These are phyloP conservation scores for Blastobotrys apis DNA, from an alignment of 1,139 yeast genomes.

Conservation along the genomic window DNA sequence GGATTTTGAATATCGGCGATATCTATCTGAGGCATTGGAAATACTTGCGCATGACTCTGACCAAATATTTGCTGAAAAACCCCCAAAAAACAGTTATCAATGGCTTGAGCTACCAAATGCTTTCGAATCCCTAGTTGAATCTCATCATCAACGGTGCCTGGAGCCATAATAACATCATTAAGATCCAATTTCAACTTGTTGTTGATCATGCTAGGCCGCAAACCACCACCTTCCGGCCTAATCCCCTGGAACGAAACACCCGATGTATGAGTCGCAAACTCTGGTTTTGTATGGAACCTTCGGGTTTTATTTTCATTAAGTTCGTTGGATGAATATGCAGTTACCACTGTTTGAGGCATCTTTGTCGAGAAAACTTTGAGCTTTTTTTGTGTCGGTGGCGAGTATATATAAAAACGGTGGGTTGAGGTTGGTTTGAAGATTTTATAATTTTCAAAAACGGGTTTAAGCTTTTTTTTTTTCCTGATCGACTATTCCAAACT, in stretches of 20 bases:
- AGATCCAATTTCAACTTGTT: slow-evolving; percentile 2
- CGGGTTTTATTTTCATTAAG: not conserved
- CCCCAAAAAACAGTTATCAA: slow-evolving; percentile 5
- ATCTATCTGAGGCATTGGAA: slow-evolving; percentile 9
- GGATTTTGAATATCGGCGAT: slow-evolving; percentile 1
- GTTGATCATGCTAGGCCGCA: slow-evolving; percentile 8
- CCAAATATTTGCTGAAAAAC: not conserved
- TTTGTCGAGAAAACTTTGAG: too few species aligned
- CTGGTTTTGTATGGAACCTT: slow-evolving; percentile 8
- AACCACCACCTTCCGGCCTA: slow-evolving; percentile 10
- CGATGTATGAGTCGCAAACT: slow-evolving; percentile 6
- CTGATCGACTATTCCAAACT: too few species aligned
- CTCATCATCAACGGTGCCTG: slow-evolving; percentile 12
- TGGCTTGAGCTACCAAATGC: slow-evolving; percentile 5
- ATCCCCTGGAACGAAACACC: slow-evolving; percentile 12
- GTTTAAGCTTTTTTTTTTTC: too few species aligned
- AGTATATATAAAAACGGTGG: too few species aligned
- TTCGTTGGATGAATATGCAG: slow-evolving; percentile 9
- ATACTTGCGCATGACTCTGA: not conserved
- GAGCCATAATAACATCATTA: slow-evolving; percentile 9
- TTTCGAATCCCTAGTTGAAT: slow-evolving; percentile 7
- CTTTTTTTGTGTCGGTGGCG: too few species aligned
- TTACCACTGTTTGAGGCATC: slow-evolving; percentile 13
- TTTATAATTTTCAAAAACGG: too few species aligned
- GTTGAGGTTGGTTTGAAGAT: too few species aligned